Evolutionary conservation across 2,329 filamentous ascomycete genomes (phyloP).

Genomic region (Epichloe uncinata): DNA sequence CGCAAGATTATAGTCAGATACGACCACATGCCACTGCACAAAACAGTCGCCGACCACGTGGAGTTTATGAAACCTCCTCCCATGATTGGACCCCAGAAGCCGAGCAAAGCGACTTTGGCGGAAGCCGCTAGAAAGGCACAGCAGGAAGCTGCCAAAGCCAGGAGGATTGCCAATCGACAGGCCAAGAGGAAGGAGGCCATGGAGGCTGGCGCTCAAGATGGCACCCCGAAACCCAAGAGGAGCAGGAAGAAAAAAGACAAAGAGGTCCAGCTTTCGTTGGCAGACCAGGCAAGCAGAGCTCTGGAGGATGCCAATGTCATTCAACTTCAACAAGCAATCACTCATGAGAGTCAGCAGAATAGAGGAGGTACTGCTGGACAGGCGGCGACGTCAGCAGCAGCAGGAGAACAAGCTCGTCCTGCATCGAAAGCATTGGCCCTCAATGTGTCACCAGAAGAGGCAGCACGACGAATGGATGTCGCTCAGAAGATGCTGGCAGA

Average conservation of each 20-base stretch:
- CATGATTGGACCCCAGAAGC: constrained; percentile 15
- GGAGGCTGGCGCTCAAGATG: not conserved
- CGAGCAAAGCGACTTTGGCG: not conserved
- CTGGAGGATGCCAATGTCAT: constrained; percentile 2
- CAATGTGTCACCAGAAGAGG: constrained; percentile 30
- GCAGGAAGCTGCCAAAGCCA: constrained; percentile 13
- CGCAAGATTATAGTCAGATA: constrained; percentile 39
- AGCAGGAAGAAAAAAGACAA: constrained; percentile 11
- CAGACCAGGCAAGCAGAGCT: constrained; percentile 4
- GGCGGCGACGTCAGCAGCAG: constrained; percentile 13
- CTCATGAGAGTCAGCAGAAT: not conserved
- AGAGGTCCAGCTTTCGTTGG: constrained; percentile 8
- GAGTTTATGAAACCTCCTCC: constrained; percentile 34
- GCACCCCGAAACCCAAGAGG: constrained; percentile 15
- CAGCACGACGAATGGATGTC: constrained; percentile 33
- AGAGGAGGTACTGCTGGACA: not conserved
- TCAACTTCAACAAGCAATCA: constrained; percentile 1
- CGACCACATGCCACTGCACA: constrained; percentile 43
- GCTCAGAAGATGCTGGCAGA: constrained; percentile 34
- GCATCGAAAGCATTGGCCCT: constrained; percentile 14
- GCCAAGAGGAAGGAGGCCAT: constrained; percentile 15
- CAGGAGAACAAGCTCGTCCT: constrained; percentile 2
- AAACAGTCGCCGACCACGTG: constrained; percentile 37
- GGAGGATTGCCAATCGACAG: constrained; percentile 13
- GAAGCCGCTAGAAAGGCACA: constrained; percentile 12